Conservation (phyloP, 225 moss, liverwort and hornwort genomes). For the Straminergon stramineum region DNA sequence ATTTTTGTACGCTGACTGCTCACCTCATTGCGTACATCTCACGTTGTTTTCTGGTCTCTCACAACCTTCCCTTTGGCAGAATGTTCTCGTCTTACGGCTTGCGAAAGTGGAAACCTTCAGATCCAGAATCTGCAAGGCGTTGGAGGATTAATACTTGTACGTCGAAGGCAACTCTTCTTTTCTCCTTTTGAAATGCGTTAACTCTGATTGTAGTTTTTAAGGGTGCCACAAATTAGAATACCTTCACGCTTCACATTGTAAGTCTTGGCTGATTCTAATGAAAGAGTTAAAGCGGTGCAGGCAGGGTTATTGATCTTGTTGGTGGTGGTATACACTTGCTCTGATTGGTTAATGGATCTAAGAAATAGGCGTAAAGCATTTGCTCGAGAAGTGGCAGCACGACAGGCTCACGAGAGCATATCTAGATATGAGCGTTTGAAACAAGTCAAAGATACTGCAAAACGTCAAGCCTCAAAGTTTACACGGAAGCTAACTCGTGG, state of each 20-base stretch:
- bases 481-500: constrained; percentile 25
- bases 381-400: constrained; percentile 62
- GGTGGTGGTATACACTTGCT: constrained; percentile 72
- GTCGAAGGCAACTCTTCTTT: constrained; percentile 4
- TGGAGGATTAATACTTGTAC: constrained; percentile 69
- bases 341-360: constrained; percentile 75
- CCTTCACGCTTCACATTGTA: background rate
- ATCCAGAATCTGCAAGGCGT: constrained; percentile 50
- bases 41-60: background rate
- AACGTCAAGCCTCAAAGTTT: constrained; percentile 33
- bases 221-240: background rate
- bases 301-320: constrained; percentile 52
- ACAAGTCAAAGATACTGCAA: constrained; percentile 51
- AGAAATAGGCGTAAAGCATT: constrained; percentile 47
- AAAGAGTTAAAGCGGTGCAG: constrained; percentile 23
- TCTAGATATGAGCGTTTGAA: constrained; percentile 62
- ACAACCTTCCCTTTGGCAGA: constrained; percentile 29
- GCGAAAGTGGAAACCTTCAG: constrained; percentile 35
- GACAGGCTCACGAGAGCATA: constrained; percentile 55
- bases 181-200: background rate
- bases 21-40: background rate
- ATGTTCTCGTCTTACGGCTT: constrained; percentile 55
- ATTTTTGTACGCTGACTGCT: background rate
- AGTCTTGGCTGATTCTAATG: background rate
- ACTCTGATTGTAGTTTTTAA: background rate